phyloP scores from a whole-genome alignment of 1,284 basidiomycete genomes.

The Ceraceosorus bombacis region DNA sequence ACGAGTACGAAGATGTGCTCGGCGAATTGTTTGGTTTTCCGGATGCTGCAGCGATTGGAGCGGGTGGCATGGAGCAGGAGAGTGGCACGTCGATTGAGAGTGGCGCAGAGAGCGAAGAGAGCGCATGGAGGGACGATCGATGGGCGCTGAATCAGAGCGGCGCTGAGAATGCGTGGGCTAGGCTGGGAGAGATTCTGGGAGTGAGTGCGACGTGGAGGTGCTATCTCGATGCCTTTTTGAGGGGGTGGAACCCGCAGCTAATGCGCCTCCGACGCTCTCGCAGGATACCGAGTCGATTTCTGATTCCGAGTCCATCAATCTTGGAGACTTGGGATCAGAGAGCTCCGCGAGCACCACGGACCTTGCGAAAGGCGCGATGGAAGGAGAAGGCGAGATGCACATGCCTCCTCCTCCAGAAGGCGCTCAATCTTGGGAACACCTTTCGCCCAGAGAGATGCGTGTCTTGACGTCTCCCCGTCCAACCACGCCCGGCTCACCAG shows the following conservation, averaged over 20 bases:
- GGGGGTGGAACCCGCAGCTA: background rate
- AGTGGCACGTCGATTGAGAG: conserved; percentile 3
- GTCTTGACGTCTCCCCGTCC: conserved; percentile 20
- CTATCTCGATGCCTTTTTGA: background rate
- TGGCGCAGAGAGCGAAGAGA: conserved; percentile 5
- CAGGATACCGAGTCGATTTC: conserved; percentile 13
- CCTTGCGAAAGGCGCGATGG: background rate
- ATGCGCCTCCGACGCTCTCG: background rate
- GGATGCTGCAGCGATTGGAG: no score
- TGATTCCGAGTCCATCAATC: conserved; percentile 10
- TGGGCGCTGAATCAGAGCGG: conserved; percentile 36
- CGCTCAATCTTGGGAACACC: conserved; percentile 36
- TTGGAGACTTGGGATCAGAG: conserved; percentile 1
- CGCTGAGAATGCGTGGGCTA: conserved; percentile 36
- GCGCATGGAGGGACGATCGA: conserved; percentile 29
- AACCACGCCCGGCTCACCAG: conserved; percentile 12
- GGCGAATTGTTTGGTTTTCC: conserved; percentile 51
- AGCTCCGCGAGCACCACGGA: background rate
- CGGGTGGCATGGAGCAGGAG: conserved; percentile 9
- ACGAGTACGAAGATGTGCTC: conserved; percentile 55
- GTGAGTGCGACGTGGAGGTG: conserved; percentile 6
- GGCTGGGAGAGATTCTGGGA: conserved; percentile 40
- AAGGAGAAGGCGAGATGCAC: conserved; percentile 19
- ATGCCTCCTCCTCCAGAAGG: conserved; percentile 4
- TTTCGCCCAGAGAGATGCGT: conserved; percentile 43